Conservation (phyloP, 305 asterid genomes). For the Rubia occidens region DNA sequence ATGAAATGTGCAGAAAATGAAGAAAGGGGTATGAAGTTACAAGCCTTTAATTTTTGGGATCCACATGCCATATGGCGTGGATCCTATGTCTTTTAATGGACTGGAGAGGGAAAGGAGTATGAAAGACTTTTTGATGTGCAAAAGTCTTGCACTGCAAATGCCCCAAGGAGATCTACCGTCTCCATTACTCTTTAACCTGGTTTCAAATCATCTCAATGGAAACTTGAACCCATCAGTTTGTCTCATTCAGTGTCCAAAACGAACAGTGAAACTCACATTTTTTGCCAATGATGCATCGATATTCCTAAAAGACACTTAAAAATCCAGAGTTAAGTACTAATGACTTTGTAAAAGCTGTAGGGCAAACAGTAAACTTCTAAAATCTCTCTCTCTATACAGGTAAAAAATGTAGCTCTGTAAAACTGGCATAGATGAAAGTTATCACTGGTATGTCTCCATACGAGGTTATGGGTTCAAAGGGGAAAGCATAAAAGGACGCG, state of each 20-base stretch:
- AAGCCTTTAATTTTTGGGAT: too few species aligned
- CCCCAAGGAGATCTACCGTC: background rate
- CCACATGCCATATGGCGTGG: too few species aligned
- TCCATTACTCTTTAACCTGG: background rate
- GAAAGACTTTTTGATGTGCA: background rate
- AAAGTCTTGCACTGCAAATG: background rate
- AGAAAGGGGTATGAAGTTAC: too few species aligned
- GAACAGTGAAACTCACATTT: background rate
- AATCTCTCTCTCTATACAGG: background rate
- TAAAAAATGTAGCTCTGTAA: background rate
- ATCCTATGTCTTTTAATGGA: too few species aligned
- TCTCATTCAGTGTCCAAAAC: background rate
- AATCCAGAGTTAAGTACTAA: background rate
- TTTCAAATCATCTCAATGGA: background rate
- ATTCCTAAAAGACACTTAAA: background rate
- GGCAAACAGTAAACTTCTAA: background rate
- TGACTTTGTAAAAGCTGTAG: background rate
- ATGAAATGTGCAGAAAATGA: too few species aligned
- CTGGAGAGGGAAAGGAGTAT: too few species aligned
- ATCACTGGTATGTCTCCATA: background rate
- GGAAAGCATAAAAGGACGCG: background rate
- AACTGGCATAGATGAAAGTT: background rate
- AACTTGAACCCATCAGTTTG: background rate
- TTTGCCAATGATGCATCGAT: background rate
- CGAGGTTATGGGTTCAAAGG: background rate